Base-by-base conservation (phyloP, 192 early-diverging fungal genomes). In the Podochytrium sp. region DNA sequence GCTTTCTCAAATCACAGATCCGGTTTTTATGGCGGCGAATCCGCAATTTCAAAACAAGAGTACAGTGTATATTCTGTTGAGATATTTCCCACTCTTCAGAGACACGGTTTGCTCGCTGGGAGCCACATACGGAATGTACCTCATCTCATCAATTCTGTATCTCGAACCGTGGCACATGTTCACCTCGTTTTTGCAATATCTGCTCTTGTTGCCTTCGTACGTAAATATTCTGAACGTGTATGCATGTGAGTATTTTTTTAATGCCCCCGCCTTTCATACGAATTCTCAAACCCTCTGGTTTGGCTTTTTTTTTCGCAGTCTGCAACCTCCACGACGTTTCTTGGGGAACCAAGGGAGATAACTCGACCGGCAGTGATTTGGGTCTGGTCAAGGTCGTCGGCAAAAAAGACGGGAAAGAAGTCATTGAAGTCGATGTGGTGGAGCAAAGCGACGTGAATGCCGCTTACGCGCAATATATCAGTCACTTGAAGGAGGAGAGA, bases 341-440 rank as follows among this genome's bases (percentile, higher is more conserved):
- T 2, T 98, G 95, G 96, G 96, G 95, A 58, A 96, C 95, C 51
- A 96, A 96, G 79, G 93, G 95, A 71, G 93, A 94, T 69, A 93
- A 87, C 51, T 78, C 52, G 20, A 35, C 65, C 56, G 77, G 76
- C 7, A 81, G 78, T 18, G 92, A 92, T 75, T 87, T 95, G 18
- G 94, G 93, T 41, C 83, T 87, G 18, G 96, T 91, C 52, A 95
- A 92, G 71, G 78, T 86, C 42, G 82, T 83, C 39, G 87, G 91
- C 41, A 85, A 88, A 77, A 85, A 89, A 77, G 89, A 89, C 53
- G 91, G 91, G 29, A 83, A 83, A 16, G 86, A 87, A 16, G 82
- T 88, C 29, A 92, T 93, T 0, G 89, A 93, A 49, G 84, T 98
- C 32, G 83, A 90, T 30, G 79, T 96, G 2, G 85, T 86, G 18